Conservation (phyloP, 495 filamentous ascomycete genomes). For the Penicillium paxilli region DNA sequence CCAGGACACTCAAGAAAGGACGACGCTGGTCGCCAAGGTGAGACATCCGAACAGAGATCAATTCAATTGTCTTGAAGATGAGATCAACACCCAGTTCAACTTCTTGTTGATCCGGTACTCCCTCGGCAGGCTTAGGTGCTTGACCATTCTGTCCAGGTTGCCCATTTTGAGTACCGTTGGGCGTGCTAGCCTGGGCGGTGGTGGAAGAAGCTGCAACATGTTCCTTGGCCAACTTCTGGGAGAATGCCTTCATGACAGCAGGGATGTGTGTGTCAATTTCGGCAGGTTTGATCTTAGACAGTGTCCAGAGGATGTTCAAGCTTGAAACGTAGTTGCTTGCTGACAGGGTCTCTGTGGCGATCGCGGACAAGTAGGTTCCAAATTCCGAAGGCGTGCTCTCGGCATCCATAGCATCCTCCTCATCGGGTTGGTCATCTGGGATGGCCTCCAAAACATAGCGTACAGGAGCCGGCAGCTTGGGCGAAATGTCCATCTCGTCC, state of each 20-base stretch:
- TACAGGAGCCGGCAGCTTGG: constrained; percentile 61
- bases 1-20: constrained; percentile 91
- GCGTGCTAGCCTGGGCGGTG: constrained; percentile 43
- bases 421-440: constrained; percentile 82
- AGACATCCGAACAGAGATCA: constrained; percentile 88
- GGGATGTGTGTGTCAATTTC: constrained; percentile 88
- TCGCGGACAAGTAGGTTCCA: constrained; percentile 72
- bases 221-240: constrained; percentile 88
- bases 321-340: constrained; percentile 78
- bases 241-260: constrained; percentile 88
- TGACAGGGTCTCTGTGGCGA: constrained; percentile 79
- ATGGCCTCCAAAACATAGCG: constrained; percentile 85
- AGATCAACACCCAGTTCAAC: constrained; percentile 81
- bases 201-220: constrained; percentile 76
- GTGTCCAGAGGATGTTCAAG: constrained; percentile 87
- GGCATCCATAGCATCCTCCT: constrained; percentile 85
- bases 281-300: constrained; percentile 78
- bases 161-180: constrained; percentile 28
- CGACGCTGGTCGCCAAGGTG: constrained; percentile 87
- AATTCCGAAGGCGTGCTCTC: constrained; percentile 74
- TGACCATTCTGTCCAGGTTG: constrained; percentile 28
- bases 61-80: constrained; percentile 91
- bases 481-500: constrained; percentile 60
- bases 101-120: constrained; percentile 70
- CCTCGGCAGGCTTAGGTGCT: constrained; percentile 43